These are phyloP conservation scores for Blepharisma japonicum DNA, from an alignment of 73 alveolate species.

Conservation along the genomic window DNA sequence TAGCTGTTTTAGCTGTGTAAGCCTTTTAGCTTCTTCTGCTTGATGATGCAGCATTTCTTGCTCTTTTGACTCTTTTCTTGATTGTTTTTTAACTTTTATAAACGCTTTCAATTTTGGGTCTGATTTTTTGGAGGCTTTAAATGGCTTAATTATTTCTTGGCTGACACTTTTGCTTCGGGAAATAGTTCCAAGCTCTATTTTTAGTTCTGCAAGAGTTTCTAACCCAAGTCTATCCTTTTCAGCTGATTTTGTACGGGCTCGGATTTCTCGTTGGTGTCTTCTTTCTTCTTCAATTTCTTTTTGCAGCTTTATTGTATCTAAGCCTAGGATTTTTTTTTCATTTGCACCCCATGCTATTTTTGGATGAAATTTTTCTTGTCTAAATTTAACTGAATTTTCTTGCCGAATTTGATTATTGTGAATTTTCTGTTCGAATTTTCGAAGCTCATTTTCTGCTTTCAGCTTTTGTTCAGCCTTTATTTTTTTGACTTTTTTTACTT, in stretches of 20 bases:
- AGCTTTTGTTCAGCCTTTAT: neutral
- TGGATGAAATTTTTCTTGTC: neutral
- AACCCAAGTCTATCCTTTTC: slow-evolving; percentile 6
- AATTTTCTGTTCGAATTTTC: neutral
- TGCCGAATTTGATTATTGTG: neutral
- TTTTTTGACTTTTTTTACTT: neutral
- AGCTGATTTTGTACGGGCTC: neutral
- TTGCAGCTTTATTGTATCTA: neutral
- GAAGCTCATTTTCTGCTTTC: neutral
- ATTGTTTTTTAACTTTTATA: neutral
- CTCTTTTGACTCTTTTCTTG: neutral
- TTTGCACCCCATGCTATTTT: slow-evolving; percentile 14
- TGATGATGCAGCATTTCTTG: neutral
- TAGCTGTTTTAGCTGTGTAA: neutral
- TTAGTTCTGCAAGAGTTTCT: neutral
- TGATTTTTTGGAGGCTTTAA: too few species aligned
- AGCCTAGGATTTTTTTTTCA: neutral
- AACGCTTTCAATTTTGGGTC: slow-evolving; percentile 9
- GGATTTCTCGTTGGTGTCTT: neutral
- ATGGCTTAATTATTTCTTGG: neutral
- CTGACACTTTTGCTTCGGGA: slow-evolving; percentile 11
- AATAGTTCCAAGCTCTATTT: neutral
- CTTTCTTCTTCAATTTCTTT: neutral
- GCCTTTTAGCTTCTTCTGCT: slow-evolving; percentile 18
- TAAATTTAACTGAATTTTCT: neutral